Conservation (phyloP, 371 early-diverging fungal genomes). For the Mortierella sp. region DNA sequence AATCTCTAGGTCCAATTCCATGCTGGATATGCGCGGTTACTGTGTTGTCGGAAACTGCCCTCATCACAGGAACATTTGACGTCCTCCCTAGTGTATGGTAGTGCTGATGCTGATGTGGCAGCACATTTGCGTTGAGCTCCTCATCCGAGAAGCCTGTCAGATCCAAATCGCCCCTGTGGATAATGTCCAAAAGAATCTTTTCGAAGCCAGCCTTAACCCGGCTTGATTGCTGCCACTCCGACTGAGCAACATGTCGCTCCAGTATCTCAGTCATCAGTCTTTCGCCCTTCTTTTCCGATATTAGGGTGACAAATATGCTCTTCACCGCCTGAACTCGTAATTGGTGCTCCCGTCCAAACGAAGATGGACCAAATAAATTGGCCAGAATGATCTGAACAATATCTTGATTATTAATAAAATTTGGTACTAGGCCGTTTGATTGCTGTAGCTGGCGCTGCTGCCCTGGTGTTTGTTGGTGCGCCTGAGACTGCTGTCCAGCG, state of each 20-base stretch:
- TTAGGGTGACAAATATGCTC: constrained; percentile 47
- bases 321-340: constrained; percentile 25
- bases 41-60: constrained; percentile 8
- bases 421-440: constrained; percentile 26
- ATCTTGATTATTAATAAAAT: constrained; percentile 53
- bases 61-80: constrained; percentile 31
- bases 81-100: constrained; percentile 28
- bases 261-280: constrained; percentile 56
- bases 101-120: constrained; percentile 13
- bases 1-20: constrained; percentile 2
- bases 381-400: constrained; percentile 52
- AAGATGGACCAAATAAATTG: constrained; percentile 47
- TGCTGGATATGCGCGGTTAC: background rate
- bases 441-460: constrained; percentile 11
- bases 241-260: constrained; percentile 55
- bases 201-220: constrained; percentile 55
- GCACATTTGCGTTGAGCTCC: constrained; percentile 43
- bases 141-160: constrained; percentile 50
- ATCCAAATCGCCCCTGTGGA: constrained; percentile 49
- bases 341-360: constrained; percentile 39
- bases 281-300: constrained; percentile 59
- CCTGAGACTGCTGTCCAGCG: constrained; percentile 19
- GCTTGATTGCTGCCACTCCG: constrained; percentile 53
- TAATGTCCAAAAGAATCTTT: constrained; percentile 42
- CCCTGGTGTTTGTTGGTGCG: constrained; percentile 13